Percentiles rank a stretch among this genome's conserved stretches.
These are phyloP conservation scores for Phaeosphaeriaceae sp. DNA, from an alignment of 2,329 filamentous ascomycete genomes.

Conservation along the genomic window DNA sequence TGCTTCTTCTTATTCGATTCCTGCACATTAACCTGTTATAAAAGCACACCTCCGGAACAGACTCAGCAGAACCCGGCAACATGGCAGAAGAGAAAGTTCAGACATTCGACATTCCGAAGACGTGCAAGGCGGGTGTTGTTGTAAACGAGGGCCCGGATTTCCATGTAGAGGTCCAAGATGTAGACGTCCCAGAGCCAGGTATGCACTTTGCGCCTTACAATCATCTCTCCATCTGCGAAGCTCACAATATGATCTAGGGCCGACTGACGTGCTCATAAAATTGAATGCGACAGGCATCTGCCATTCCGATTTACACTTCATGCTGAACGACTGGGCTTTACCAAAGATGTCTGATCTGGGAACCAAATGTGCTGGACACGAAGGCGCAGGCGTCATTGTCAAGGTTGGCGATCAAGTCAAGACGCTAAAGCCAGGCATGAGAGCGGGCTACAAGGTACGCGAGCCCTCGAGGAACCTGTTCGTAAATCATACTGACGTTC, in stretches of 20 bases:
- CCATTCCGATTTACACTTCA: slow-evolving; percentile 63
- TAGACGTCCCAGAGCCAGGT: slow-evolving; percentile 56
- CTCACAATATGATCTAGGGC: slow-evolving; percentile 37
- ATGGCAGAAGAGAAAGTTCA: slow-evolving; percentile 3
- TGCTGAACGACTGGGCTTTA: slow-evolving; percentile 53
- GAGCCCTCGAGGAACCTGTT: neutral
- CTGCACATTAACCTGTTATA: neutral
- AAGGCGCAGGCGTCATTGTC: slow-evolving; percentile 66
- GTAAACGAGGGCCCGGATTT: slow-evolving; percentile 58
- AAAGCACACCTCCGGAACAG: neutral
- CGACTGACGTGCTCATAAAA: slow-evolving; percentile 62
- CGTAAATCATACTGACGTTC: neutral
- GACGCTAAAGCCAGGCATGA: slow-evolving; percentile 52
- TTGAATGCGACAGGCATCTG: slow-evolving; percentile 65
- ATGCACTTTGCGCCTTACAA: neutral
- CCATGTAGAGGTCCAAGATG: slow-evolving; percentile 52
- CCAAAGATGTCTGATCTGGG: slow-evolving; percentile 50
- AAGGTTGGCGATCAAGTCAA: slow-evolving; percentile 62
- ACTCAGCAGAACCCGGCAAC: neutral
- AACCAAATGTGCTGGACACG: slow-evolving; percentile 59
- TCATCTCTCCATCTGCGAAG: neutral
- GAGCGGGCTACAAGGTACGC: slow-evolving; percentile 45
- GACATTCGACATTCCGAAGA: slow-evolving; percentile 49
- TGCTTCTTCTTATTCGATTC: neutral
- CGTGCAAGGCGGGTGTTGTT: slow-evolving; percentile 58